Base-by-base conservation (phyloP, 2,329 filamentous ascomycete genomes). In the Ceratocystis papillata region DNA sequence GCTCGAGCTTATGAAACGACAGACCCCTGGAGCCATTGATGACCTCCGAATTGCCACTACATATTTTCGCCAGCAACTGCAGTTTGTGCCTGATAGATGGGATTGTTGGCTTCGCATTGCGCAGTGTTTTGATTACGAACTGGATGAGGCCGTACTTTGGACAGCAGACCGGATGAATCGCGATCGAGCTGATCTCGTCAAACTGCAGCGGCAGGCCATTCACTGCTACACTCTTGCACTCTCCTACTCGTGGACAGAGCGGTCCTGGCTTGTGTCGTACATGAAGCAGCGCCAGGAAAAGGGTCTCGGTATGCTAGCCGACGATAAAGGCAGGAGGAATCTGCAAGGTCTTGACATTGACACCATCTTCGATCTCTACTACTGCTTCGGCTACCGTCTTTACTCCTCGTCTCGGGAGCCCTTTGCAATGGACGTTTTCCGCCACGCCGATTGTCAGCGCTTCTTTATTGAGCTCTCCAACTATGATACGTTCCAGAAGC, bases 91-190 rank as follows among this genome's bases (percentile, higher is more conserved):
- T 1, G 86, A 90, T 50, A 85, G 86, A 66, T 96, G 91, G 91
- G 89, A 96, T 73, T 88, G 89, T 0, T 96, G 91, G 91, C 94
- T 93, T 74, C 84, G 90, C 12, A 81, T 96, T 28, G 91, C 87
- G 0, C 90, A 96, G 74, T 90, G 88, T 62, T 92, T 90, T 71
- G 91, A 96, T 74, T 87, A 89, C 63, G 90, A 95, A 71, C 78
- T 96, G 15, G 91, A 96, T 69, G 91, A 96, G 74, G 84, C 87
- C 5, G 88, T 95, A 4, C 83, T 92, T 4, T 96, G 91, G 91
- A 88, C 87, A 22, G 89, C 90, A 0, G 90, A 96, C 70, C 96
- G 95, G 75, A 87, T 96, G 76, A 96, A 96, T 75, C 93, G 88
- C 73, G 87, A 88, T 71, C 85, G 88, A 65, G 77, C 79, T 3